Evolutionary conservation across 2,329 filamentous ascomycete species (phyloP), one percentile per base, ranked within the genome.

Genomic region (Sporothrix brasiliensis): DNA sequence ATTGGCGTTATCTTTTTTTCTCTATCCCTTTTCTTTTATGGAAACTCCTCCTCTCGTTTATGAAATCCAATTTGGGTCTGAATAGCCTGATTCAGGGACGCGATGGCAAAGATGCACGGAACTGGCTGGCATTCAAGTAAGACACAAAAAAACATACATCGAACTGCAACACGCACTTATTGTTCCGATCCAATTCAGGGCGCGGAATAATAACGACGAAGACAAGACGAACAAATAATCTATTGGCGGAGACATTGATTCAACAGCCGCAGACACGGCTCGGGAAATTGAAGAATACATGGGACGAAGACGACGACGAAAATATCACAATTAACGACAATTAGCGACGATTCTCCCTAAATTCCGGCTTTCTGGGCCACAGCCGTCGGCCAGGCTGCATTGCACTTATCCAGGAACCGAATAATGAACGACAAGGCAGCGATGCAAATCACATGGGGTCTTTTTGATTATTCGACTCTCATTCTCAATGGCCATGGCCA

Each of bases 1-100:
- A 47, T 63, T 47, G 39, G 9, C n/a, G 34, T 24, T 53, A 6
- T 24, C 7, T n/a, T n/a, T 24, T 27, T 47, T 27, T 61, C 3
- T 41, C 16, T 2, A 0, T 60, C 7, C 14, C 1, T 39, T 16
- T 1, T 60, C 16, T 41, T 41, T 30, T 4, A 39, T 34, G 30
- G 53, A 19, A 16, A 14, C 16, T 27, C 11, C 39, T 7, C 39
- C 41, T 63, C 41, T 47, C 39, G 41, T 63, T 63, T 44, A 63
- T 47, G 21, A 63, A n/a, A n/a, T 63, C 1, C 7, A 63, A n/a
- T 47, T 63, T 63, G 39, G 9, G 7, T 6, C 4, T 44, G 41
- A 44, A 63, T 63, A 63, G 58, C 58, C 58, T 63, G 39, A 63
- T 63, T 63, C 58, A 47, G 39, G 39, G 58, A 63, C 39, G 30